Conservation (phyloP, 2,329 filamentous ascomycete species). For the Fusarium torulosum region DNA sequence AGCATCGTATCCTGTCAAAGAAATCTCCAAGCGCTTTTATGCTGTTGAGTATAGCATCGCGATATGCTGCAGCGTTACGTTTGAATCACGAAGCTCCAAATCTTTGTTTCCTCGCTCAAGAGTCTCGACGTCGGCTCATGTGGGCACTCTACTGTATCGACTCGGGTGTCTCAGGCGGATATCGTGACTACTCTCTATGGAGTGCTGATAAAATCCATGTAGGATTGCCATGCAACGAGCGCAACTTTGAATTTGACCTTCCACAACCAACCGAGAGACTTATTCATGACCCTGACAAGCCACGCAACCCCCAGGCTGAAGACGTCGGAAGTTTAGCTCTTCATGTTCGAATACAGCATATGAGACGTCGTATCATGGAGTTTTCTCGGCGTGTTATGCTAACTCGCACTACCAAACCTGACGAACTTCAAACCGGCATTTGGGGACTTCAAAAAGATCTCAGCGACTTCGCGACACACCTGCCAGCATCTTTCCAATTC, state of each 20-base stretch:
- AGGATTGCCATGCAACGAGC: slow-evolving; percentile 58
- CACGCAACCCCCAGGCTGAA: slow-evolving; percentile 57
- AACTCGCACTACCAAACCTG: slow-evolving; percentile 56
- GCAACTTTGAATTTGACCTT: slow-evolving; percentile 68
- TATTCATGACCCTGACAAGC: slow-evolving; percentile 58
- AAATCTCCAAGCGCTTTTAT: slow-evolving; percentile 61
- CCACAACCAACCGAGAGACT: slow-evolving; percentile 67
- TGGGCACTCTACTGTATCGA: slow-evolving; percentile 61
- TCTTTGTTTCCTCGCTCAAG: slow-evolving; percentile 57
- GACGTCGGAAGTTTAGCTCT: slow-evolving; percentile 68
- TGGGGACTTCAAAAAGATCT: slow-evolving; percentile 63
- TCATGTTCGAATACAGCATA: slow-evolving; percentile 67
- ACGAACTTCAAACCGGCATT: slow-evolving; percentile 59
- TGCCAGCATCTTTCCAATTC: slow-evolving; percentile 69
- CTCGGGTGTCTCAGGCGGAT: slow-evolving; percentile 57
- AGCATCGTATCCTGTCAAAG: slow-evolving; percentile 60
- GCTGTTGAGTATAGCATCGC: slow-evolving; percentile 58
- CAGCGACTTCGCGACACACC: slow-evolving; percentile 64
- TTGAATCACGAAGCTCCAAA: slow-evolving; percentile 59
- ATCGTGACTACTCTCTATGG: slow-evolving; percentile 61
- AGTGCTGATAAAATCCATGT: slow-evolving; percentile 58
- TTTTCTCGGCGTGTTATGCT: slow-evolving; percentile 61
- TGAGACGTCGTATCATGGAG: slow-evolving; percentile 67
- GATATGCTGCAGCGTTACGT: slow-evolving; percentile 58
- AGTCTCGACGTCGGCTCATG: slow-evolving; percentile 59